Base-by-base conservation (phyloP, 108 stramenopile genomes). In the Skeletonema potamos region DNA sequence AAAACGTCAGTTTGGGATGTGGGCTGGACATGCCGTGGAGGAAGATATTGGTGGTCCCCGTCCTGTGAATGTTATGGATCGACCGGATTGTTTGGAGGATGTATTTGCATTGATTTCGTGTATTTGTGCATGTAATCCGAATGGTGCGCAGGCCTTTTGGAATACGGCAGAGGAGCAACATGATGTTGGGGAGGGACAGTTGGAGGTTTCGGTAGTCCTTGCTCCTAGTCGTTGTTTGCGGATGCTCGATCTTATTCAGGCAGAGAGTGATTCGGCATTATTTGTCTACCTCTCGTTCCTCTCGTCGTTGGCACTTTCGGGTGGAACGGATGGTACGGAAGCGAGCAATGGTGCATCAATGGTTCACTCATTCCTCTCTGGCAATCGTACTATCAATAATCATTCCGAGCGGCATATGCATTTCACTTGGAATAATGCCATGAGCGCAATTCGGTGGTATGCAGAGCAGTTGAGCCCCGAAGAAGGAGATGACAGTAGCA, bases 51-150 rank as follows among this genome's bases (percentile, higher is more conserved):
- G 12, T n/a, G 85, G 86, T 48, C 86, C 89, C 6, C 33, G 71
- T 15, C 62, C 72, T 28, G 86, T 90, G 36, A 92, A 95, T 82
- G n/a, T 92, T 12, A 75, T 87, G 79, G 66, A 85, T 66, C 77
- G 94, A 12, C 89, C 88, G 8, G 94, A 95, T 66, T 92, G 91
- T 64, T 65, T 95, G 67, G 94, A 95, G 60, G 94, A 95, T 73
- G 66, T 95, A 13, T 75, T 92, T 43, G 91, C 91, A 0, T 64
- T 95, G 37, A 90, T 86, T 3, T 66, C 81, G 8, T 54, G 74
- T 17, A 54, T 95, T 18, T 91, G 91, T 69, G 62, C 77, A 10
- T 61, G 86, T 13, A 81, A 83, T 58, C 76, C 86, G 11, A 54
- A 85, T 24, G 88, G 86, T 46, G 64, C 90, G 0, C 62, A 71